Percentiles rank a stretch among this genome's conserved stretches.
Conservation (phyloP, 192 early-diverging fungal genomes). For the Podila epicladia region DNA sequence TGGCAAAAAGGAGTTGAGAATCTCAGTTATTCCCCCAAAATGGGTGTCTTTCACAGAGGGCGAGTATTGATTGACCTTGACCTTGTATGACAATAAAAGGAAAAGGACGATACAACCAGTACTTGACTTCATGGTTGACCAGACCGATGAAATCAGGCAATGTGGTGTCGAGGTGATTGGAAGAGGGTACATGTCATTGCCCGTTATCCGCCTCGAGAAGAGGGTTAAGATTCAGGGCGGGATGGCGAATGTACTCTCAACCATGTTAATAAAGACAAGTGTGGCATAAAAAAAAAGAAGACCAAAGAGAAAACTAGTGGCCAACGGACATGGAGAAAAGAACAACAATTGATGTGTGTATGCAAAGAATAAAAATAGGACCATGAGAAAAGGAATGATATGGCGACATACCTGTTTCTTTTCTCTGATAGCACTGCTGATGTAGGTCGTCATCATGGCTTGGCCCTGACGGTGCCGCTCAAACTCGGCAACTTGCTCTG, state of each 20-base stretch:
- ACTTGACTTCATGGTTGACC: not conserved
- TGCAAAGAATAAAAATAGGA: not conserved
- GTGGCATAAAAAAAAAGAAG: not conserved
- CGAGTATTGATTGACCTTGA: not conserved
- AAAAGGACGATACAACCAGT: not conserved
- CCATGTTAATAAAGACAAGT: not conserved
- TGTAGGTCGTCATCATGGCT: constrained; percentile 43
- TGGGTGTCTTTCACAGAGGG: not conserved
- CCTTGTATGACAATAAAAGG: not conserved
- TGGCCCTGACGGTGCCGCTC: constrained; percentile 38
- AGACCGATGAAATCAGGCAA: not conserved
- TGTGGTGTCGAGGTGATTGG: not conserved
- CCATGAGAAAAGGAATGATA: not conserved
- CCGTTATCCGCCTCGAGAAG: not conserved
- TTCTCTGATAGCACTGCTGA: constrained; percentile 38
- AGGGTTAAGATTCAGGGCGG: constrained; percentile 8
- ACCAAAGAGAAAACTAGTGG: not conserved
- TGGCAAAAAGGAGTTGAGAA: not conserved
- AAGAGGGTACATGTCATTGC: not conserved
- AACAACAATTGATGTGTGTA: not conserved
- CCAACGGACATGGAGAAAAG: not conserved
- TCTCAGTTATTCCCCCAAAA: constrained; percentile 2
- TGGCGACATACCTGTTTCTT: constrained; percentile 31
- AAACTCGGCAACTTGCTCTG: constrained; percentile 33
- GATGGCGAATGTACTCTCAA: not conserved